Conservation (phyloP, 768 basidiomycete species). For the Chalciporus pseudorubinellus region DNA sequence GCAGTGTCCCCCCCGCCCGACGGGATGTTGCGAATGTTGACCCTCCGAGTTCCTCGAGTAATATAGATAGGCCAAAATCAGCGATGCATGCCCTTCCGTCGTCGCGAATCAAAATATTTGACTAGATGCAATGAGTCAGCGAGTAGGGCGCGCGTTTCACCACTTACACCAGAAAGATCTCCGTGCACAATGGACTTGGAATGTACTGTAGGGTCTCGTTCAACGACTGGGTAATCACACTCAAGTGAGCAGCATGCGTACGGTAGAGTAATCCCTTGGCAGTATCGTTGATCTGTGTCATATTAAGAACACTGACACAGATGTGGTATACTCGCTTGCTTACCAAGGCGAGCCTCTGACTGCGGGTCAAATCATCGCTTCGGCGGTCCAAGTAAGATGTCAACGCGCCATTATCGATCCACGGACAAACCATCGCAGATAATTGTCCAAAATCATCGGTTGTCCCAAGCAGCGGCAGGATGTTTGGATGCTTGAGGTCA, state of each 20-base stretch:
- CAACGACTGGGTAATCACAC: too few relatives aligned
- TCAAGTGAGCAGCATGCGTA: too few relatives aligned
- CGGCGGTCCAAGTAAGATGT: too few relatives aligned
- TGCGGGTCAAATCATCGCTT: too few relatives aligned
- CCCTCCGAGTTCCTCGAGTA: slow-evolving; percentile 19
- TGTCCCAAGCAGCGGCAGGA: slow-evolving; percentile 31
- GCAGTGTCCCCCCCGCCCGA: not conserved
- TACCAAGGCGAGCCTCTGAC: too few relatives aligned
- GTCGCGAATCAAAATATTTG: slow-evolving; percentile 45
- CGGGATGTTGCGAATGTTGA: slow-evolving; percentile 31
- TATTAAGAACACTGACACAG: too few relatives aligned
- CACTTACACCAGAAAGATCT: slow-evolving; percentile 29
- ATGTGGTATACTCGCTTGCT: too few relatives aligned
- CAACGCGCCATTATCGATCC: too few relatives aligned
- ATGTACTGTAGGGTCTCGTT: not conserved
- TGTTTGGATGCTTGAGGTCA: slow-evolving; percentile 28
- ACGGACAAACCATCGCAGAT: slow-evolving; percentile 34
- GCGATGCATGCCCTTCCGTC: slow-evolving; percentile 41
- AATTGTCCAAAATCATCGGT: slow-evolving; percentile 28
- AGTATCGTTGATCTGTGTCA: too few relatives aligned
- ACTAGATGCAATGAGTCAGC: slow-evolving; percentile 17
- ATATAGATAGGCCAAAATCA: slow-evolving; percentile 49
- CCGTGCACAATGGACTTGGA: slow-evolving; percentile 17
- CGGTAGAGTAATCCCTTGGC: too few relatives aligned
- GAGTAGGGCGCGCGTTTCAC: not conserved